A percentile compares a stretch with the other conserved stretches of the same genome.
Evolutionary conservation across 2,329 filamentous ascomycete species (phyloP).

Genomic region (Mycogone perniciosa): DNA sequence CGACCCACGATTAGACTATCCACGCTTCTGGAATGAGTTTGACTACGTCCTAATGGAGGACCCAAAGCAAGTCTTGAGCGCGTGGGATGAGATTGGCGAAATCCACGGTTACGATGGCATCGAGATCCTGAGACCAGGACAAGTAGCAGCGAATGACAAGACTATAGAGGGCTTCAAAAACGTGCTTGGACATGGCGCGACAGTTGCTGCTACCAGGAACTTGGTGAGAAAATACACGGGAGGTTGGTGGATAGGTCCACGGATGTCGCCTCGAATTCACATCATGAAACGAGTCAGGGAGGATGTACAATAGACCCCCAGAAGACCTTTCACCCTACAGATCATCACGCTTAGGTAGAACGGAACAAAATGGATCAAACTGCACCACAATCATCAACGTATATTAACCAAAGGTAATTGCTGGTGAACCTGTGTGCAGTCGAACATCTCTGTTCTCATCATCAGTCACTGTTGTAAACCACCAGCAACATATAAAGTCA

Average conservation of each 20-base stretch:
- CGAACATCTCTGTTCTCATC: no score
- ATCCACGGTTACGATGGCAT: conserved; percentile 54
- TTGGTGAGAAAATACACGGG: conserved; percentile 42
- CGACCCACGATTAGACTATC: conserved; percentile 33
- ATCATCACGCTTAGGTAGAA: no score
- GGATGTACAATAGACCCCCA: not conserved
- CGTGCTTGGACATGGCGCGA: conserved; percentile 41
- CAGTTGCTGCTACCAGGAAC: conserved; percentile 34
- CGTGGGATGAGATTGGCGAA: conserved; percentile 51
- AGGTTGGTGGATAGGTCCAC: conserved; percentile 60
- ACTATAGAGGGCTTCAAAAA: conserved; percentile 13
- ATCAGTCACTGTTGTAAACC: no score
- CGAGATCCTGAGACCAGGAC: conserved; percentile 49
- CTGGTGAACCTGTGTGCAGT: no score
- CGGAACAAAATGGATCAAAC: no score
- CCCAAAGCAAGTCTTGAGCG: conserved; percentile 37
- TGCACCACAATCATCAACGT: no score
- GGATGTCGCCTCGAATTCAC: conserved; percentile 50
- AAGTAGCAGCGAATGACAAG: conserved; percentile 3
- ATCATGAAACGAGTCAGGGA: conserved; percentile 37
- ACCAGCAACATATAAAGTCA: no score
- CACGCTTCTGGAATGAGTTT: conserved; percentile 56
- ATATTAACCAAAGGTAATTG: no score
- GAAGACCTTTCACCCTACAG: not conserved
- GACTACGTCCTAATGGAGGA: conserved; percentile 57